These are phyloP conservation scores for Diaporthe ilicicola DNA, from an alignment of 2,329 filamentous ascomycete genomes.

Conservation along the genomic window DNA sequence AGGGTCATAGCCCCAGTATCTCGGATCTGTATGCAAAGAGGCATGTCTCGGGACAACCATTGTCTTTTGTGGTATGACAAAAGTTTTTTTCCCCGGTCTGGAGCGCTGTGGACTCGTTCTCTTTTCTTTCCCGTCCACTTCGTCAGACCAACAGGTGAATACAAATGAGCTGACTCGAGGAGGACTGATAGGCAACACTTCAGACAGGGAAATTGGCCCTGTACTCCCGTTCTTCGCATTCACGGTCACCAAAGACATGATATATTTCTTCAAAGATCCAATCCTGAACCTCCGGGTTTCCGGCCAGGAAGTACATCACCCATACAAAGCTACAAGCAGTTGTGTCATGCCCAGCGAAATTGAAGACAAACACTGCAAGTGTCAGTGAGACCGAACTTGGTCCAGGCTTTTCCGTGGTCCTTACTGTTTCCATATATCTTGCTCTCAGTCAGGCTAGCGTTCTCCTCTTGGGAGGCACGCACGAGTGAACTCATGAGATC, in stretches of 20 bases:
- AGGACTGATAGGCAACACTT: slow-evolving; percentile 50
- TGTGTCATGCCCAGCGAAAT: slow-evolving; percentile 61
- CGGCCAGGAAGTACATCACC: slow-evolving; percentile 52
- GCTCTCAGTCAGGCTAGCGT: slow-evolving; percentile 42
- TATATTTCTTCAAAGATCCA: slow-evolving; percentile 53
- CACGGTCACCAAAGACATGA: slow-evolving; percentile 36
- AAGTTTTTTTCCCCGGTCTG: slow-evolving; percentile 33
- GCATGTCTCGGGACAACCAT: slow-evolving; percentile 16
- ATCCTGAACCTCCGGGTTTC: slow-evolving; percentile 52
- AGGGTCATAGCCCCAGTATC: slow-evolving; percentile 25
- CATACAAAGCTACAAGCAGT: slow-evolving; percentile 55
- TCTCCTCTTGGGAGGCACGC: slow-evolving; percentile 11
- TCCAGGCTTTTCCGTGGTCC: too few relatives aligned
- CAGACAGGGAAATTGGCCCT: slow-evolving; percentile 48
- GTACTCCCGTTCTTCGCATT: slow-evolving; percentile 45
- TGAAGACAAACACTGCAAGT: slow-evolving; percentile 51
- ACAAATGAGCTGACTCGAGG: slow-evolving; percentile 53
- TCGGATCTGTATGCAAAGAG: slow-evolving; percentile 1
- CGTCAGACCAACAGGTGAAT: slow-evolving; percentile 42
- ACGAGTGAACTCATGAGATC: slow-evolving; percentile 21
- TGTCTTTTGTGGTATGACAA: slow-evolving; percentile 37
- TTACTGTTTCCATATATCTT: slow-evolving; percentile 57
- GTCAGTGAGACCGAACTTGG: not conserved
- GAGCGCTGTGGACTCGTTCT: not conserved
- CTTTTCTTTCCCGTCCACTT: not conserved